These are phyloP conservation scores for Arabis hirsuta DNA, from an alignment of 345 rosid genomes.

Conservation along the genomic window DNA sequence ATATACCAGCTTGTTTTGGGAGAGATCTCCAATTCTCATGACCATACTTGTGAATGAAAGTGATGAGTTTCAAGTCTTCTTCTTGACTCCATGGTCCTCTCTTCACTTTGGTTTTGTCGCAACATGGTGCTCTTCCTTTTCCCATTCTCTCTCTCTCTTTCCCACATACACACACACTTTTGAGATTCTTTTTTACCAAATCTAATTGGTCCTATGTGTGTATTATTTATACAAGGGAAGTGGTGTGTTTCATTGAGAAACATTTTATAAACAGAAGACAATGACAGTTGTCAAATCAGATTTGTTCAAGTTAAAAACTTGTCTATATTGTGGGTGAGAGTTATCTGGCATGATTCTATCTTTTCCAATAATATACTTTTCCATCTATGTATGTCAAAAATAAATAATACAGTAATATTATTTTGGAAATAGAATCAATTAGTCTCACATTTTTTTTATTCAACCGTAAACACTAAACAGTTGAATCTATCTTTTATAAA, in stretches of 20 bases:
- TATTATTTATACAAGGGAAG: slow-evolving; percentile 37
- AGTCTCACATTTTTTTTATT: too few relatives aligned
- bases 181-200: slow-evolving; percentile 34
- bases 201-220: slow-evolving; percentile 33
- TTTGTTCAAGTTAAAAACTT: slow-evolving; percentile 28
- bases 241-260: slow-evolving; percentile 25
- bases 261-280: slow-evolving; percentile 24
- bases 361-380: neutral
- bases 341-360: slow-evolving; percentile 23
- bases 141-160: slow-evolving; percentile 32
- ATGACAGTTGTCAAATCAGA: slow-evolving; percentile 37
- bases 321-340: slow-evolving; percentile 23
- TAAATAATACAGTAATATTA: neutral
- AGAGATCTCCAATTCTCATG: slow-evolving; percentile 73
- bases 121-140: slow-evolving; percentile 60
- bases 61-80: slow-evolving; percentile 60
- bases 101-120: slow-evolving; percentile 66
- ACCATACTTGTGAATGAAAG: slow-evolving; percentile 55
- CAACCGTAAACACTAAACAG: too few relatives aligned
- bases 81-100: slow-evolving; percentile 74
- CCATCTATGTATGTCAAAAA: neutral
- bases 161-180: neutral
- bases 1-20: slow-evolving; percentile 61
- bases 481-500: too few relatives aligned
- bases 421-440: neutral